These are phyloP conservation scores for Chrysopogon serrulatus DNA, from an alignment of 176 grass and related monocot genomes.

Conservation along the genomic window DNA sequence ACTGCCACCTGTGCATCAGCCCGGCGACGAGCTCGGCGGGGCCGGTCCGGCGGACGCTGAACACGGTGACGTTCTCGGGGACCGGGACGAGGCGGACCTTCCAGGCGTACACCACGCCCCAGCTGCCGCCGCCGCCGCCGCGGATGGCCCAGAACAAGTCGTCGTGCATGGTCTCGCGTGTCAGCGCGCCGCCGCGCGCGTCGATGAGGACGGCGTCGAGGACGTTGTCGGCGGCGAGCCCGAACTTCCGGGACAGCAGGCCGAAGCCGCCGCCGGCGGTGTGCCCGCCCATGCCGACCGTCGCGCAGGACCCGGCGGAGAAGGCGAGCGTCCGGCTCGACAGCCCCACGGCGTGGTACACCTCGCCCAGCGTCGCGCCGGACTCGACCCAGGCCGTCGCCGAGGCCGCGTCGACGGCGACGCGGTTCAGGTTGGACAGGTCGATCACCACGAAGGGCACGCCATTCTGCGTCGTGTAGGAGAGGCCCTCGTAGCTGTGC, in stretches of 20 bases:
- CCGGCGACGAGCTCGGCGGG: constrained; percentile 15
- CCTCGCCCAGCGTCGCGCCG: constrained; percentile 60
- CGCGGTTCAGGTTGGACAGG: constrained; percentile 42
- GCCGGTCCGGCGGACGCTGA: constrained; percentile 5
- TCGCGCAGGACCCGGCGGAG: constrained; percentile 47
- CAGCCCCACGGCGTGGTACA: constrained; percentile 43
- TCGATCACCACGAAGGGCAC: constrained; percentile 54
- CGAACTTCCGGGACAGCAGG: constrained; percentile 47
- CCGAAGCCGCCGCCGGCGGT: constrained; percentile 65
- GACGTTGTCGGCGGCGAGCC: constrained; percentile 61
- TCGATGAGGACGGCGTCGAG: constrained; percentile 42
- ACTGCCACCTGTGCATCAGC: constrained; percentile 55
- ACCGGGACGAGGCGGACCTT: constrained; percentile 58
- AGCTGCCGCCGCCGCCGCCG: constrained; percentile 74
- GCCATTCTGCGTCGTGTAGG: constrained; percentile 43
- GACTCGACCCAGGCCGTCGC: constrained; percentile 50
- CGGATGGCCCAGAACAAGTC: constrained; percentile 81
- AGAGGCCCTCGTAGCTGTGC: constrained; percentile 77
- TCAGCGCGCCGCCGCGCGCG: not conserved
- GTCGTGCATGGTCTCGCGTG: constrained; percentile 34
- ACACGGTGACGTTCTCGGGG: constrained; percentile 31
- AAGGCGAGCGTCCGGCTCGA: constrained; percentile 33
- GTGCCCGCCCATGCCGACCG: constrained; percentile 43
- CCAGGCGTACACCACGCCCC: constrained; percentile 75
- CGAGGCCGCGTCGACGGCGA: constrained; percentile 27